Evolutionary conservation across 1,284 basidiomycete genomes (phyloP).

Genomic region (Boletellus sp.): DNA sequence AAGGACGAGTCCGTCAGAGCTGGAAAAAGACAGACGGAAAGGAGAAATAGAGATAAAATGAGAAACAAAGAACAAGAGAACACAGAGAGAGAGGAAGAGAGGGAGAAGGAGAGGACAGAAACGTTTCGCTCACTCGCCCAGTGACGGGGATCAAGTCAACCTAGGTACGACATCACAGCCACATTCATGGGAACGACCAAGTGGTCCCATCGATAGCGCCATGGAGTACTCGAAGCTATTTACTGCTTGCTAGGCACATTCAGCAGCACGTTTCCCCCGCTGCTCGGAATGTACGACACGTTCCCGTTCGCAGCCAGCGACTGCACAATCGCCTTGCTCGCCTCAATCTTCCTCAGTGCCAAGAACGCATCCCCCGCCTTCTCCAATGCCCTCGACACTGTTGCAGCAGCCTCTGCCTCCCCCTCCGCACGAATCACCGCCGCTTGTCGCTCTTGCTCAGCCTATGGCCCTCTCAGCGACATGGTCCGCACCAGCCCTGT

Average conservation of each 20-base stretch:
- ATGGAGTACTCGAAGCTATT: conserved; percentile 13
- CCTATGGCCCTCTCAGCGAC: conserved; percentile 44
- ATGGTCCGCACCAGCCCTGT: background rate
- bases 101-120: conserved; percentile 5
- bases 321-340: conserved; percentile 92
- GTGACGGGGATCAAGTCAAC: conserved; percentile 24
- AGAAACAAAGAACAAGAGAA: conserved; percentile 47
- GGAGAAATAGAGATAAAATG: conserved; percentile 41
- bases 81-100: conserved; percentile 33
- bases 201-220: background rate
- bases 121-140: conserved; percentile 19
- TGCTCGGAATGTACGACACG: conserved; percentile 84
- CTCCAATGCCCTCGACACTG: conserved; percentile 90
- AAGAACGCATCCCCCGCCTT: conserved; percentile 96
- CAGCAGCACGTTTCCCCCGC: conserved; percentile 75
- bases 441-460: conserved; percentile 98
- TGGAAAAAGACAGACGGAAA: conserved; percentile 36
- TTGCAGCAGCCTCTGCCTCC: conserved; percentile 93
- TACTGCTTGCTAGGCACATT: conserved; percentile 70
- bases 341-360: conserved; percentile 95
- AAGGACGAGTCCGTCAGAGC: conserved; percentile 37
- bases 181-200: conserved; percentile 23
- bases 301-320: conserved; percentile 78
- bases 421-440: conserved; percentile 98
- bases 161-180: conserved; percentile 23